A percentile compares a stretch with the other conserved stretches of the same genome.
Evolutionary conservation across 164 flowering plant genomes (phyloP).

Genomic region (Brasenia schreberi): DNA sequence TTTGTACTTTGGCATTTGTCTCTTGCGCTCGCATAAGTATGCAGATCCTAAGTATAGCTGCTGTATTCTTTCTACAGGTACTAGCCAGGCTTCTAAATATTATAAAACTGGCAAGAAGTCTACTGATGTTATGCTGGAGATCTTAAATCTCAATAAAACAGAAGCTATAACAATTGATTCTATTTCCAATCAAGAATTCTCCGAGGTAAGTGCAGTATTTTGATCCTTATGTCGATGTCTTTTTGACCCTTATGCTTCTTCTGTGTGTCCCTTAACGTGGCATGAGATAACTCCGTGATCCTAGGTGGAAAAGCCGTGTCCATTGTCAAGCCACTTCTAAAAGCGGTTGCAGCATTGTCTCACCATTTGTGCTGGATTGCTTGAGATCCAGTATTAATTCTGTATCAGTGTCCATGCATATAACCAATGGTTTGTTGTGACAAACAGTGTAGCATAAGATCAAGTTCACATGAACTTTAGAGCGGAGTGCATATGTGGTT

Average conservation of each 20-base stretch:
- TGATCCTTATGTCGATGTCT: neutral
- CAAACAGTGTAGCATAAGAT: too few relatives aligned
- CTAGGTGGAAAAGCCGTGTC: too few relatives aligned
- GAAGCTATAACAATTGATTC: conserved; percentile 68
- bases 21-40: neutral
- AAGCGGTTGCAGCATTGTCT: too few relatives aligned
- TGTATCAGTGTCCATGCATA: too few relatives aligned
- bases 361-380: too few relatives aligned
- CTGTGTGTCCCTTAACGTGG: too few relatives aligned
- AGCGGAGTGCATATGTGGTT: too few relatives aligned
- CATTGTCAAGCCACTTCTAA: too few relatives aligned
- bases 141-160: conserved; percentile 70
- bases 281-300: too few relatives aligned
- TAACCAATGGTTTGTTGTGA: too few relatives aligned
- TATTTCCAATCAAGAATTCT: conserved; percentile 87
- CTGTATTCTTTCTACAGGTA: conserved; percentile 31
- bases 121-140: conserved; percentile 57
- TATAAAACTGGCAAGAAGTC: conserved; percentile 77
- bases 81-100: conserved; percentile 51
- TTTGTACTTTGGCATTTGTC: neutral
- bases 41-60: neutral
- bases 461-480: too few relatives aligned
- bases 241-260: neutral
- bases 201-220: conserved; percentile 44
- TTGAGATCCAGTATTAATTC: too few relatives aligned